Evolutionary conservation across 2,329 filamentous ascomycete species (phyloP), one percentile per base, ranked within the genome.

Genomic region (Talaromyces sp.): DNA sequence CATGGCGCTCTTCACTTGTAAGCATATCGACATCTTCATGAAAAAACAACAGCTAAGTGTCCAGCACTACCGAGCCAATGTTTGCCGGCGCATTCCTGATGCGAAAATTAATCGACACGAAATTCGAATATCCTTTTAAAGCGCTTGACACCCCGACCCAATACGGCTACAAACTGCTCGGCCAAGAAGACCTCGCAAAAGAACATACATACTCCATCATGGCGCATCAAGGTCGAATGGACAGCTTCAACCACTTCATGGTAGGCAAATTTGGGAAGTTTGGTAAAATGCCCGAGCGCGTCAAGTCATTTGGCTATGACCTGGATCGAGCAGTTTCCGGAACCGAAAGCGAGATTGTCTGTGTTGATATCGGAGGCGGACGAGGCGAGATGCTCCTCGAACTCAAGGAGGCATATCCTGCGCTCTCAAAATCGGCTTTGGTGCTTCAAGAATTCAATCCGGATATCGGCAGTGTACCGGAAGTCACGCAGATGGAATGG

Each of bases 241-340:
- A 73, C 25, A 78, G 76, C 59, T 79, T 79, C 58, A 78, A 78
- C 37, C 64, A 67, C n/a, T 78, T 79, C 66, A 78, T 78, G 77
- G 71, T 72, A 2, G 75, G 76, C 59, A 78, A 78, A 60, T 78
- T 78, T 39, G 68, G 73, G 33, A 77, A 74, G 31, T 72, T 72
- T n/a, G 69, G 70, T 6, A 77, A 69, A 1, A 72, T 74, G 58
- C 76, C 77, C 4, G 74, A 75, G 1, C 72, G 74, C 1, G 67
- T 73, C 50, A 67, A 70, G 6, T 50, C 64, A 1, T 66, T 75
- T 13, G 76, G 75, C 1, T 79, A 78, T 65, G 70, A 78, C 50
- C 65, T 79, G 2, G 70, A 71, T 10, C 54, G 66, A 0, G 72
- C 70, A 0, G 64, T 77, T 0, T 66, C 67, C 2, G 63, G 69